These are phyloP conservation scores for Tetrapisispora nanseiensis DNA, from an alignment of 805 yeast genomes.

Conservation along the genomic window DNA sequence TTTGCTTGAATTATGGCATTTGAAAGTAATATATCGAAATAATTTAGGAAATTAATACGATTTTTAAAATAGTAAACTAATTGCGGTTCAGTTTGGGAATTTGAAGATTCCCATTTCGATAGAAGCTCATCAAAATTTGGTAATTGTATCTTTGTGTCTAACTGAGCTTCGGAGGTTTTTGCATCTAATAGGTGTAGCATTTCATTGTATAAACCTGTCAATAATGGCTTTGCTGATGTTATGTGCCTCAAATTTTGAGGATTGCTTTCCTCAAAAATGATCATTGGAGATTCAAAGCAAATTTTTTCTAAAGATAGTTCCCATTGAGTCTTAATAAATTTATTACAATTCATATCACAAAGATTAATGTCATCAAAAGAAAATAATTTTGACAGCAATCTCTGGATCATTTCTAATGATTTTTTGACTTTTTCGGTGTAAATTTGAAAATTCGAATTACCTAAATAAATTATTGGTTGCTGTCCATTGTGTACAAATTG, in stretches of 20 bases:
- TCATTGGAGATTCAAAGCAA: conserved; percentile 65
- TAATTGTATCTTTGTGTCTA: conserved; percentile 16
- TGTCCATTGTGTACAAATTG: background rate
- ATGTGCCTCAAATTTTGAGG: conserved; percentile 48
- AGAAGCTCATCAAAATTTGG: conserved; percentile 53
- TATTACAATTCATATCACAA: conserved; percentile 27
- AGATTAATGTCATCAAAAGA: conserved; percentile 30
- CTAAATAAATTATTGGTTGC: conserved; percentile 26
- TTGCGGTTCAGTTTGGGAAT: conserved; percentile 36
- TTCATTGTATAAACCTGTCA: conserved; percentile 68
- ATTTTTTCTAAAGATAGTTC: conserved; percentile 66
- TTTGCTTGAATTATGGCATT: conserved; percentile 85
- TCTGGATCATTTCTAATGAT: conserved; percentile 11
- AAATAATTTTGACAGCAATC: conserved; percentile 15
- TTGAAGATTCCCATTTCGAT: conserved; percentile 40
- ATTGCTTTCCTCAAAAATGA: conserved; percentile 54
- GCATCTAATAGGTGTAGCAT: conserved; percentile 59
- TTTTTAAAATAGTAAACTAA: conserved; percentile 55
- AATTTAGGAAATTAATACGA: conserved; percentile 39
- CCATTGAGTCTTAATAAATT: conserved; percentile 69
- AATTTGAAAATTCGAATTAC: conserved; percentile 16
- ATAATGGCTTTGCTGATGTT: conserved; percentile 71
- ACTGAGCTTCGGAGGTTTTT: conserved; percentile 40
- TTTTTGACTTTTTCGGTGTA: background rate
- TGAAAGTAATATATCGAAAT: conserved; percentile 58